Conservation (phyloP, 352 stramenopile species). For the Globisporangium radiosum region DNA sequence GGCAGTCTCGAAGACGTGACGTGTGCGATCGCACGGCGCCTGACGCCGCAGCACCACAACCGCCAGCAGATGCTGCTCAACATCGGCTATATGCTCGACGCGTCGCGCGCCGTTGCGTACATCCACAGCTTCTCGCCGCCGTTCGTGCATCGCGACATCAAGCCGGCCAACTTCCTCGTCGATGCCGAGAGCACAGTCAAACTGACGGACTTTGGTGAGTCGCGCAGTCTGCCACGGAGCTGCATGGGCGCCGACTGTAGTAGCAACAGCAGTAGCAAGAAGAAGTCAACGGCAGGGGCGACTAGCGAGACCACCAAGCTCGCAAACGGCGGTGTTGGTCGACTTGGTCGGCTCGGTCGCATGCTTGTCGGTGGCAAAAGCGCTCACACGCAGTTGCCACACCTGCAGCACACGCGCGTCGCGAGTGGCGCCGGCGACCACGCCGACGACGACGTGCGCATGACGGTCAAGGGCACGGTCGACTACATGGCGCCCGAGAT, state of each 20-base stretch:
- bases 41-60: slow-evolving; percentile 21
- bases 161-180: slow-evolving; percentile 69
- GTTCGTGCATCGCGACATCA: slow-evolving; percentile 78
- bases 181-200: slow-evolving; percentile 50
- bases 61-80: slow-evolving; percentile 55
- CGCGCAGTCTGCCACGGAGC: slow-evolving; percentile 32
- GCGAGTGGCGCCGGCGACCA: slow-evolving; percentile 6
- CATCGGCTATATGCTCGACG: slow-evolving; percentile 57
- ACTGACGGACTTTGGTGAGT: slow-evolving; percentile 68
- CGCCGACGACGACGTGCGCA: slow-evolving; percentile 10
- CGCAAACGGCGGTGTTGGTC: slow-evolving; percentile 1
- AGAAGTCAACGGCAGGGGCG: slow-evolving; percentile 3
- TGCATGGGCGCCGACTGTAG: slow-evolving; percentile 18
- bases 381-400: slow-evolving; percentile 1
- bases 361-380: too few species aligned
- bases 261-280: neutral
- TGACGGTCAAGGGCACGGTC: slow-evolving; percentile 64
- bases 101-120: slow-evolving; percentile 57
- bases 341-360: slow-evolving; percentile 11
- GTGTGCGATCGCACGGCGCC: slow-evolving; percentile 24
- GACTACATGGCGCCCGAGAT: slow-evolving; percentile 79
- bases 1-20: slow-evolving; percentile 54
- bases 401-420: slow-evolving; percentile 18
- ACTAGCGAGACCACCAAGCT: neutral
- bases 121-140: slow-evolving; percentile 66